Conservation (phyloP, 106 monocot genomes). For the Dioscorea alata region DNA sequence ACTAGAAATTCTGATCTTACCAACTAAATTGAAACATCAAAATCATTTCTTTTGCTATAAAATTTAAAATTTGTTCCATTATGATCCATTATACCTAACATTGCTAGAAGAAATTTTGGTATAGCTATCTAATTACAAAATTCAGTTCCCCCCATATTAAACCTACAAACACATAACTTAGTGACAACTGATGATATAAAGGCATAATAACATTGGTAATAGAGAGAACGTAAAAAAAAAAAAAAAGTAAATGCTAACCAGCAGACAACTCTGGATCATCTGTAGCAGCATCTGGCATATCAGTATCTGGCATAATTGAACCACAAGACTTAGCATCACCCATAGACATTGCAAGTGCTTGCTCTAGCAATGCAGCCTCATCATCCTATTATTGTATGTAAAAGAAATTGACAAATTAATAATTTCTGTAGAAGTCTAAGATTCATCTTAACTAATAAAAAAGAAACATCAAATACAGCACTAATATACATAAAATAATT, state of each 20-base stretch:
- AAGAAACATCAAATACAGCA: not conserved
- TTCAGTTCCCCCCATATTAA: not conserved
- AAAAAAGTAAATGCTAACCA: conserved; percentile 23
- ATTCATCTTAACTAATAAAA: not conserved
- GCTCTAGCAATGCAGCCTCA: conserved; percentile 58
- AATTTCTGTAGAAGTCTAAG: not conserved
- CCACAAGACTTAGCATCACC: conserved; percentile 35
- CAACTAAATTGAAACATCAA: no score
- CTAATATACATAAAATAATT: not conserved
- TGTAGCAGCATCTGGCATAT: conserved; percentile 44
- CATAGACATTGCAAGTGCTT: conserved; percentile 91
- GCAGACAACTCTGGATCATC: conserved; percentile 60
- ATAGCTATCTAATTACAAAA: no score
- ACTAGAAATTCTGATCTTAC: no score
- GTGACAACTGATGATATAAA: not conserved
- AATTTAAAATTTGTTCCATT: not conserved
- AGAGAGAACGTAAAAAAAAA: not conserved
- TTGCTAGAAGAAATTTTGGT: no score
- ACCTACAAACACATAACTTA: not conserved
- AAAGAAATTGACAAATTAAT: not conserved
- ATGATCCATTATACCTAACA: not conserved
- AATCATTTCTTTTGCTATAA: no score
- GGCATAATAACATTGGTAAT: not conserved
- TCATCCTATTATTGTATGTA: conserved; percentile 36
- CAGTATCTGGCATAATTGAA: conserved; percentile 28